Percentiles rank a stretch among this genome's conserved stretches.
These are phyloP conservation scores for Boletus insuetus DNA, from an alignment of 768 basidiomycete species.

Conservation along the genomic window DNA sequence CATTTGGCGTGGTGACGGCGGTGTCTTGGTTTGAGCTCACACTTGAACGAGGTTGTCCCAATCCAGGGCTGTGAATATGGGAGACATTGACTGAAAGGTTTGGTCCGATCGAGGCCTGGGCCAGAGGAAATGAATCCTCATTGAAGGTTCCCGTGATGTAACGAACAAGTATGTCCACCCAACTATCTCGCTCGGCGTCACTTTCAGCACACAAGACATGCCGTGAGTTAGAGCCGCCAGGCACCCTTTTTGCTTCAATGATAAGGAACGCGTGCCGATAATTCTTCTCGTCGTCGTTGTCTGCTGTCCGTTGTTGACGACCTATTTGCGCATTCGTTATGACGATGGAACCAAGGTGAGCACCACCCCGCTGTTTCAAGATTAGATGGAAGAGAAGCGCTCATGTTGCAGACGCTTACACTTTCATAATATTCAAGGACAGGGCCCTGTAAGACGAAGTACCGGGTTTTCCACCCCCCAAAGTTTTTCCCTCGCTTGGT, in stretches of 20 bases:
- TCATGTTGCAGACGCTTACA: constrained; percentile 51
- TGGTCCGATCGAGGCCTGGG: constrained; percentile 28
- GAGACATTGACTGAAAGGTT: constrained; percentile 23
- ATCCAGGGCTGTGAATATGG: constrained; percentile 26
- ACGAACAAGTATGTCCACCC: constrained; percentile 92
- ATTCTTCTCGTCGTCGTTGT: constrained; percentile 81
- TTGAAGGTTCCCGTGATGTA: constrained; percentile 82
- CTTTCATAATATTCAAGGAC: constrained; percentile 93
- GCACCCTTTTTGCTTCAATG: constrained; percentile 80
- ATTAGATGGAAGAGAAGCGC: constrained; percentile 9
- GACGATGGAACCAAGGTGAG: constrained; percentile 85
- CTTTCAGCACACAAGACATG: constrained; percentile 98
- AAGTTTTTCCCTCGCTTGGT: constrained; percentile 98
- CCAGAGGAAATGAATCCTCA: constrained; percentile 53
- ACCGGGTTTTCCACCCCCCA: constrained; percentile 96
- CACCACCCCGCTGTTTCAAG: constrained; percentile 71
- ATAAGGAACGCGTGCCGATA: constrained; percentile 98
- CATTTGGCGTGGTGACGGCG: constrained; percentile 18
- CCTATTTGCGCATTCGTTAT: constrained; percentile 96
- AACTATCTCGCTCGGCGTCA: constrained; percentile 87
- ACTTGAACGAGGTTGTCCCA: constrained; percentile 56
- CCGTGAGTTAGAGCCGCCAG: constrained; percentile 65
- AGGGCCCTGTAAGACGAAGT: constrained; percentile 89
- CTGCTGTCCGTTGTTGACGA: constrained; percentile 73
- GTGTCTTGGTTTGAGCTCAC: constrained; percentile 42